Evolutionary conservation across 2,329 filamentous ascomycete species (phyloP).

Genomic region (Acrocalymma vagum): DNA sequence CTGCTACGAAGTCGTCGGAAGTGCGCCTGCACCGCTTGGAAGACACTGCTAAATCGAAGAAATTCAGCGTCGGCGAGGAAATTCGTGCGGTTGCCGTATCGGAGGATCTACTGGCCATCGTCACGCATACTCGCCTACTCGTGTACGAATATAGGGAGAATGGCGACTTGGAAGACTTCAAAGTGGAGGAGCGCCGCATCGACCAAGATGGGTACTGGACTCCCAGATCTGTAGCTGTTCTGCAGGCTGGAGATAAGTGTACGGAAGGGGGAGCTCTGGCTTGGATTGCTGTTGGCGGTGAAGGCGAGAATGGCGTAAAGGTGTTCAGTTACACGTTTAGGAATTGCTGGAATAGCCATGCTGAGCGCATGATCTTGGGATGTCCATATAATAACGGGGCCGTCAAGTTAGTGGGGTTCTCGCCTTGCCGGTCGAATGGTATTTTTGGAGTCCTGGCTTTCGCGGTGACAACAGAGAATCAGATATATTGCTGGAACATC

Average conservation of each 20-base stretch:
- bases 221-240: constrained; percentile 23
- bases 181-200: constrained; percentile 13
- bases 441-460: constrained; percentile 15
- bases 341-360: constrained; percentile 18
- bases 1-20: constrained; percentile 17
- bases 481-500: constrained; percentile 24
- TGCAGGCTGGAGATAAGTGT: constrained; percentile 15
- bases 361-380: constrained; percentile 12
- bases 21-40: constrained; percentile 22
- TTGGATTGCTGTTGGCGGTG: constrained; percentile 27
- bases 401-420: constrained; percentile 26
- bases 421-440: constrained; percentile 11
- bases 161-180: constrained; percentile 1
- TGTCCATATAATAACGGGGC: constrained; percentile 23
- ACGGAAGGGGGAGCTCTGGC: constrained; percentile 11
- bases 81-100: constrained; percentile 27
- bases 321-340: constrained; percentile 19
- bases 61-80: constrained; percentile 13
- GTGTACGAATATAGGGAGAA: constrained; percentile 26
- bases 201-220: constrained; percentile 21
- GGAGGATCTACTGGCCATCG: constrained; percentile 27
- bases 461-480: constrained; percentile 25
- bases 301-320: constrained; percentile 28
- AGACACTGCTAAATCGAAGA: constrained; percentile 7
- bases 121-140: constrained; percentile 25